Percentiles rank a stretch among this genome's conserved stretches.
phyloP scores from a whole-genome alignment of 164 flowering plant species.

The Magnolia kwangsiensis region DNA sequence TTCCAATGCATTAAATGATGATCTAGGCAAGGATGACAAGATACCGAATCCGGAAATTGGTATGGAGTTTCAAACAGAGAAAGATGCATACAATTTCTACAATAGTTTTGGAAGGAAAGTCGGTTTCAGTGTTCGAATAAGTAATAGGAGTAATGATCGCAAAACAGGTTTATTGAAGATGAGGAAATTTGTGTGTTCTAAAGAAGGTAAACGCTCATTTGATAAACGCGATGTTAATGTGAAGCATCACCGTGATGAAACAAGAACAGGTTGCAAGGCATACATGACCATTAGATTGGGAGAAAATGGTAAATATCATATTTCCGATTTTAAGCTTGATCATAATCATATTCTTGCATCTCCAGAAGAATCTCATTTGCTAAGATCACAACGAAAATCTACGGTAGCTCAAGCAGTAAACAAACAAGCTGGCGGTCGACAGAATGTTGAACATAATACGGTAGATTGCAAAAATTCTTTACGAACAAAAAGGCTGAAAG shows the following conservation, averaged over 20 bases:
- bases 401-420: neutral
- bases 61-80: conserved; percentile 6
- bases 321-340: conserved; percentile 2
- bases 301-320: conserved; percentile 7
- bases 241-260: conserved; percentile 6
- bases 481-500: neutral
- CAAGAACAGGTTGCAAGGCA: conserved; percentile 16
- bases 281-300: neutral
- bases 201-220: conserved; percentile 10
- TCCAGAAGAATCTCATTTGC: conserved; percentile 10
- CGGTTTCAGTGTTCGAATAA: conserved; percentile 13
- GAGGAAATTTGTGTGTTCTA: conserved; percentile 11
- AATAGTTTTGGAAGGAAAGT: conserved; percentile 9
- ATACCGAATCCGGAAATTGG: neutral
- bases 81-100: conserved; percentile 15
- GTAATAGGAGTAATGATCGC: neutral
- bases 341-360: conserved; percentile 14
- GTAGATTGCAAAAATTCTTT: conserved; percentile 10
- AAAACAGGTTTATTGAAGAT: neutral
- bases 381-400: conserved; percentile 17
- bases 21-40: neutral
- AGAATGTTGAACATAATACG: neutral
- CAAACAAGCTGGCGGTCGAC: neutral
- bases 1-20: neutral
- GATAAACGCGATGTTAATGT: conserved; percentile 6